Conservation (phyloP, 441 rosid genomes). For the Erysimum pusillum region DNA sequence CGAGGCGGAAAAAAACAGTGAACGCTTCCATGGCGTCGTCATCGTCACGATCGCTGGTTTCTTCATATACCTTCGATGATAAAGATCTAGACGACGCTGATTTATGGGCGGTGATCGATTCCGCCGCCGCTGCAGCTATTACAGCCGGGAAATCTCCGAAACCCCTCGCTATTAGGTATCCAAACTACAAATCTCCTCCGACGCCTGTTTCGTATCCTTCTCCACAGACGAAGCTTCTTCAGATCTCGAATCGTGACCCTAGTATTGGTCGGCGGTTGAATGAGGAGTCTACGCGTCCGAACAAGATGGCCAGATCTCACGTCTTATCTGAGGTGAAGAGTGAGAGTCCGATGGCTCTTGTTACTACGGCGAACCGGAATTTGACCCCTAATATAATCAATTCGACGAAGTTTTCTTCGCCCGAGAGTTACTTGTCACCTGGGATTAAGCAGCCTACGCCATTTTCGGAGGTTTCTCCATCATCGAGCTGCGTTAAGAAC, state of each 20-base stretch:
- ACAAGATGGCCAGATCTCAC: conserved; percentile 62
- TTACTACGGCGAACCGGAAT: conserved; percentile 48
- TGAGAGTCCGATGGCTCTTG: conserved; percentile 64
- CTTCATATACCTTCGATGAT: conserved; percentile 69
- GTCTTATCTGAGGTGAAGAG: conserved; percentile 58
- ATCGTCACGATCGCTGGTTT: conserved; percentile 54
- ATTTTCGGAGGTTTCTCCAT: conserved; percentile 55
- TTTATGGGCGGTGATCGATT: conserved; percentile 91
- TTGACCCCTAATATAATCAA: conserved; percentile 38
- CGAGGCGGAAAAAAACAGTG: background rate
- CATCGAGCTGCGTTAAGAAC: conserved; percentile 48
- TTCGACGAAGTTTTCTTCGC: conserved; percentile 47
- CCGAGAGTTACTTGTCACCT: conserved; percentile 76
- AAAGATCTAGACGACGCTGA: conserved; percentile 92
- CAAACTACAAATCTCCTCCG: conserved; percentile 64
- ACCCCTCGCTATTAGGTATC: conserved; percentile 63
- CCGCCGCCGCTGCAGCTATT: conserved; percentile 70
- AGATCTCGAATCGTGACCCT: conserved; percentile 39
- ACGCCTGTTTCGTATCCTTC: conserved; percentile 64
- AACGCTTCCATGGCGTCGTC: conserved; percentile 43
- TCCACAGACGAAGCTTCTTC: conserved; percentile 52
- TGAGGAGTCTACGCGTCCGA: conserved; percentile 57
- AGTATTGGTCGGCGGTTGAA: conserved; percentile 3
- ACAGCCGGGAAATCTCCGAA: conserved; percentile 65
- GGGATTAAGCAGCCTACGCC: conserved; percentile 55